Percentiles rank a stretch among this genome's conserved stretches.
Evolutionary conservation across 148 eudicot species (phyloP).

Genomic region (Amaranthus palmeri): DNA sequence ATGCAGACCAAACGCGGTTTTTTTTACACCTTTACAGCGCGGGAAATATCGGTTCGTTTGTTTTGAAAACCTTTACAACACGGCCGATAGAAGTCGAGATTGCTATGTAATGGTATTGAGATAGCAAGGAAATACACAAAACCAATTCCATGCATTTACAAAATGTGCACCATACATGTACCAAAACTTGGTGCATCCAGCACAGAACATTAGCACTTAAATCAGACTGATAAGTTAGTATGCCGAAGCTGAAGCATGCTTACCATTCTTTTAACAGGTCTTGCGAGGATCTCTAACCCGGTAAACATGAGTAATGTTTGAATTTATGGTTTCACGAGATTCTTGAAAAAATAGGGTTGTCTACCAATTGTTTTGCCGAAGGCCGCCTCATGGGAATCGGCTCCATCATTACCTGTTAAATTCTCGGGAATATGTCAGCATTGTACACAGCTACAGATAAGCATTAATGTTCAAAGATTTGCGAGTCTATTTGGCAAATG

Average conservation of each 20-base stretch:
- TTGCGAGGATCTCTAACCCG: background rate
- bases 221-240: slow-evolving; percentile 11
- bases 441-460: background rate
- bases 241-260: background rate
- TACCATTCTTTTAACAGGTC: background rate
- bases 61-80: no score
- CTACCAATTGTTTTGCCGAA: slow-evolving; percentile 65
- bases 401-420: slow-evolving; percentile 74
- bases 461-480: background rate
- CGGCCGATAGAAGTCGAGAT: no score
- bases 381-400: slow-evolving; percentile 72
- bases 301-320: slow-evolving; percentile 16
- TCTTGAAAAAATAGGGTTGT: slow-evolving; percentile 55
- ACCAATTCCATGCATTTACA: slow-evolving; percentile 27
- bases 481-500: background rate
- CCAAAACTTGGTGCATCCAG: slow-evolving; percentile 35
- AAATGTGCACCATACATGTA: slow-evolving; percentile 29
- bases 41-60: no score
- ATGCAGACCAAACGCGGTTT: no score
- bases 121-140: background rate
- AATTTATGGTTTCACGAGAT: slow-evolving; percentile 19
- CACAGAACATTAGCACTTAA: slow-evolving; percentile 5
- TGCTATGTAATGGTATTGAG: no score
- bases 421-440: background rate
- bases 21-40: no score